Evolutionary conservation across 305 asterid genomes (phyloP).

Genomic region (Stenogyne calaminthoides): DNA sequence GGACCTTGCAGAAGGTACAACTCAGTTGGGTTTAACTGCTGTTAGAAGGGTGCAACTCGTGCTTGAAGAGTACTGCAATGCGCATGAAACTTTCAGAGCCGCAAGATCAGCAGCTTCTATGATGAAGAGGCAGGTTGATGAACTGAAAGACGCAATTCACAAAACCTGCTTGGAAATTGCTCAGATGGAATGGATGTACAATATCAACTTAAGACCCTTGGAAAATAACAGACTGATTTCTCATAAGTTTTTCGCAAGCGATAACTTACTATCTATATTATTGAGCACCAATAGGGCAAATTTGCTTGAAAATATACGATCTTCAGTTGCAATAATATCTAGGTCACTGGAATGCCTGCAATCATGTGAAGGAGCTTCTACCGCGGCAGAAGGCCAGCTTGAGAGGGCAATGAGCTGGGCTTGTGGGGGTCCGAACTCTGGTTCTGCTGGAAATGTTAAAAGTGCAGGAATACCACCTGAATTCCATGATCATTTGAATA

Average conservation of each 20-base stretch:
- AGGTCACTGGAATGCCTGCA: slow-evolving; percentile 81
- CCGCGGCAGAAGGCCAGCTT: slow-evolving; percentile 92
- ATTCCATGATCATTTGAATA: slow-evolving; percentile 82
- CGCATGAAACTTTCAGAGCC: slow-evolving; percentile 90
- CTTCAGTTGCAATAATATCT: slow-evolving; percentile 74
- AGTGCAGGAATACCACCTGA: slow-evolving; percentile 88
- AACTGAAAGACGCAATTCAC: slow-evolving; percentile 76
- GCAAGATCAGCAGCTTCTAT: slow-evolving; percentile 81
- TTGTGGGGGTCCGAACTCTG: slow-evolving; percentile 90
- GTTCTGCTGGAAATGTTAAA: slow-evolving; percentile 52
- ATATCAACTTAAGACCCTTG: slow-evolving; percentile 59
- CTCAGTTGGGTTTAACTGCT: slow-evolving; percentile 43
- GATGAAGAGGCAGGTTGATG: slow-evolving; percentile 82
- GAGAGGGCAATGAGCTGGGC: slow-evolving; percentile 99
- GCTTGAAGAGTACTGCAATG: slow-evolving; percentile 93
- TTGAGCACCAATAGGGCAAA: slow-evolving; percentile 74
- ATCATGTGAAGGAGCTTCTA: slow-evolving; percentile 82
- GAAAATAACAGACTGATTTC: slow-evolving; percentile 63
- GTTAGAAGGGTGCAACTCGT: slow-evolving; percentile 62
- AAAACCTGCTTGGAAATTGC: slow-evolving; percentile 81
- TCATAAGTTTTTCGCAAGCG: slow-evolving; percentile 62
- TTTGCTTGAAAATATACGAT: slow-evolving; percentile 70
- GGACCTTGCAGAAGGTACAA: slow-evolving; percentile 48
- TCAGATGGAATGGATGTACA: slow-evolving; percentile 96
- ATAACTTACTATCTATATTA: slow-evolving; percentile 64